Evolutionary conservation across 352 stramenopile genomes (phyloP).

Genomic region (Globisporangium perplexum): DNA sequence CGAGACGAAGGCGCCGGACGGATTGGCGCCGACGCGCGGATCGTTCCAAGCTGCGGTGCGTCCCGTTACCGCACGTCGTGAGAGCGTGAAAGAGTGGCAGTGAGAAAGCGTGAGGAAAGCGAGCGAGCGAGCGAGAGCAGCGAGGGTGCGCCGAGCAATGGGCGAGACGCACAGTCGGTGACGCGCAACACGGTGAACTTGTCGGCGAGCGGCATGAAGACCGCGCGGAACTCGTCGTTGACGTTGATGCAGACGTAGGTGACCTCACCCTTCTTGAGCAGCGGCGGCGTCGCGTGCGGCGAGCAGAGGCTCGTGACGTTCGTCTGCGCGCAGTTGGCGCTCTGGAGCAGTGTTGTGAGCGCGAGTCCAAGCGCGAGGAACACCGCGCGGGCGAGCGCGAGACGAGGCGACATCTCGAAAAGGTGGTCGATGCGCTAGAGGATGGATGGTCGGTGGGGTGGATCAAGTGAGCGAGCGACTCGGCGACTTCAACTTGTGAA

Average conservation of each 20-base stretch:
- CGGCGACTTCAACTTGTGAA: too few species aligned
- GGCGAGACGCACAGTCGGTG: constrained; percentile 48
- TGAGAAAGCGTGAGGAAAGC: neutral
- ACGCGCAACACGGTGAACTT: constrained; percentile 75
- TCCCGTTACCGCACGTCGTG: too few species aligned
- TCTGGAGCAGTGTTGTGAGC: neutral
- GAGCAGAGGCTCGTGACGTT: constrained; percentile 66
- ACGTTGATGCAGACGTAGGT: constrained; percentile 80
- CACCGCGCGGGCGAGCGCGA: too few species aligned
- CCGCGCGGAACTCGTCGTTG: constrained; percentile 62
- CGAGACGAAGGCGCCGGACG: constrained; percentile 45
- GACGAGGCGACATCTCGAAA: too few species aligned
- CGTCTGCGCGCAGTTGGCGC: constrained; percentile 21
- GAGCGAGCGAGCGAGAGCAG: neutral
- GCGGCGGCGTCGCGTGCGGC: constrained; percentile 34
- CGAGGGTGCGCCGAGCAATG: neutral
- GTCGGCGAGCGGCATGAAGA: constrained; percentile 72
- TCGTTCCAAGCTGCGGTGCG: constrained; percentile 61
- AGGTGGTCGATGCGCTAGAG: too few species aligned
- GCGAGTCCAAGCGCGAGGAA: neutral
- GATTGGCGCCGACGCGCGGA: constrained; percentile 42
- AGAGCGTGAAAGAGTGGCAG: too few species aligned
- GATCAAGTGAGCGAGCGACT: too few species aligned
- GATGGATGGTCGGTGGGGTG: neutral
- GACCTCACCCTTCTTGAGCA: constrained; percentile 45